phyloP scores from a whole-genome alignment of 2,329 filamentous ascomycete genomes.

The Huntiella abstrusa region DNA sequence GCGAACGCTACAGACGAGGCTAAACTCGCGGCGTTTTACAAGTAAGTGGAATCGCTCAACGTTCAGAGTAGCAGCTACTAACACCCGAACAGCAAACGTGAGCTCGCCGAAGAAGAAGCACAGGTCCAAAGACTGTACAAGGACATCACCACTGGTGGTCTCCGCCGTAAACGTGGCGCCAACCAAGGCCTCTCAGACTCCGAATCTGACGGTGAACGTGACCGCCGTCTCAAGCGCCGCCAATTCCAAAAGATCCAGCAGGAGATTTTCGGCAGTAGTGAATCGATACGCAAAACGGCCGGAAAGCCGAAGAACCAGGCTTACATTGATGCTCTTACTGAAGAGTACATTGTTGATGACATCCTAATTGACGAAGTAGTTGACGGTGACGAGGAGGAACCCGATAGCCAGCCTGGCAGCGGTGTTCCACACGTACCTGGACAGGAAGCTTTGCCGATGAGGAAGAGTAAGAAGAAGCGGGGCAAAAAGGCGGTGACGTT shows the following conservation, averaged over 20 bases:
- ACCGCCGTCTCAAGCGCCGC: conserved; percentile 60
- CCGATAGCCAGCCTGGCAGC: conserved; percentile 16
- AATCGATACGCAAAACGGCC: conserved; percentile 77
- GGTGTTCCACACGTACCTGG: neutral
- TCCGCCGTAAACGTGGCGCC: conserved; percentile 66
- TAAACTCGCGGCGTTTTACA: conserved; percentile 69
- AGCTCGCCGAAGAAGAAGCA: conserved; percentile 66
- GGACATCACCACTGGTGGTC: conserved; percentile 74
- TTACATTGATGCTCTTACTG: conserved; percentile 79
- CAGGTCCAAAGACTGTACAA: conserved; percentile 80
- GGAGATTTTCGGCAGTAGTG: conserved; percentile 62
- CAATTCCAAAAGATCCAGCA: conserved; percentile 87
- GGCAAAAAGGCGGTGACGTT: conserved; percentile 6
- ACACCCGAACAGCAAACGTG: conserved; percentile 41
- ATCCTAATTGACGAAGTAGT: conserved; percentile 50
- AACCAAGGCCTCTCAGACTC: conserved; percentile 79
- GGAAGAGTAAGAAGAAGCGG: conserved; percentile 10
- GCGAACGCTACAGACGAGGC: conserved; percentile 47
- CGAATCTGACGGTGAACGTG: conserved; percentile 66
- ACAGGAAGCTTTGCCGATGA: conserved; percentile 4
- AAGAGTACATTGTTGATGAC: conserved; percentile 56
- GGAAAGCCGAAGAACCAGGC: conserved; percentile 76
- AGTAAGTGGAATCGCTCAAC: conserved; percentile 39
- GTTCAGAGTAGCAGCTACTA: neutral
- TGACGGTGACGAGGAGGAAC: conserved; percentile 18